Base-by-base conservation (phyloP, 768 basidiomycete species). In the Solioccasus polychromus region DNA sequence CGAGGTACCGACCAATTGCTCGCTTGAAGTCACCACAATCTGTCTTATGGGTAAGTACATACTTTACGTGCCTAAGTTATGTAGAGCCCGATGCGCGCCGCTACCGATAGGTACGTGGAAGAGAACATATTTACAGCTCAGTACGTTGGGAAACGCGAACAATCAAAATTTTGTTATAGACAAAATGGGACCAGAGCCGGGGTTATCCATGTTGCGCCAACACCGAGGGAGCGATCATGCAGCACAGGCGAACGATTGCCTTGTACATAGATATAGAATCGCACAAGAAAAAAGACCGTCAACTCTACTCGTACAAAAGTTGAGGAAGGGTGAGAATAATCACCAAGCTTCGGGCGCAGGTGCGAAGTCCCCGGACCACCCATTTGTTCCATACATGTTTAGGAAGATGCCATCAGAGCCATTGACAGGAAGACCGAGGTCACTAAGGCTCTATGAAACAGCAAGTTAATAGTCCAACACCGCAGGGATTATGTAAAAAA, bases 341-440 rank as follows among this genome's bases (percentile, higher is more conserved):
- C 69, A 91, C 87, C 89, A 89, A 32, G 89, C 88, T 67, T 89
- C 88, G 14, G 88, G 87, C 79, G 85, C 83, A 34, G 82, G 73
- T 8, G 78, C 72, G 58, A 87, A 85, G 59, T 88, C 86, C 39
- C 80, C 80, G 17, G 76, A 77, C 88, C 88, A 91, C 14, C 88
- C 87, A 48, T 80, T 85, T 31, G 77, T 62, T 41, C 79, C 80
- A 35, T 74, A 74, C 70, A 87, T 76, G 54, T 85, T 82, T 52
- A 94, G 66, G 69, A 97, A 94, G 42, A 95, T 85, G 11, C 86
- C 89, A 55, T 97, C 93, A 4, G 85, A 88, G 35, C 93, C 93
- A 55, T 93, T 93, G 29, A 82, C 73, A n/a, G 93, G 93, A 42
- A 96, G 71, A 14, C 93, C 91, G 12, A 97, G 80, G 64, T 97